phyloP scores from a whole-genome alignment of 1,139 yeast genomes.

The Saccharomyces hybrid region DNA sequence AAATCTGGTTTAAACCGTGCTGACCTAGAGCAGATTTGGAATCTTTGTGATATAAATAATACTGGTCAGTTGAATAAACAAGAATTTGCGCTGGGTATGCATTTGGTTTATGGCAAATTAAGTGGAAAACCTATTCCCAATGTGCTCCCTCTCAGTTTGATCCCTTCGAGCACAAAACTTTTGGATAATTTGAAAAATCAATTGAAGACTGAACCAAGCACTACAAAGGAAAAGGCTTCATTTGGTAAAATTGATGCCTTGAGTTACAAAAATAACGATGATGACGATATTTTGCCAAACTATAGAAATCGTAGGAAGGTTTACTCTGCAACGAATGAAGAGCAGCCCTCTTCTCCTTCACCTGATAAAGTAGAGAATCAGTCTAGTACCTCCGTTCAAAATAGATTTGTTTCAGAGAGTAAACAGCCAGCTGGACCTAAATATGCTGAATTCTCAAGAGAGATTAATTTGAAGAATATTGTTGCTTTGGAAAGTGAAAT shows the following conservation, averaged over 20 bases:
- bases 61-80: slow-evolving; percentile 68
- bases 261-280: slow-evolving; percentile 36
- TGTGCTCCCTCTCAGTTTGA: slow-evolving; percentile 61
- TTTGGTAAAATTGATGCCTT: slow-evolving; percentile 25
- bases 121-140: slow-evolving; percentile 71
- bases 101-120: slow-evolving; percentile 64
- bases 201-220: slow-evolving; percentile 38
- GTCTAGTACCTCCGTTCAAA: slow-evolving; percentile 1
- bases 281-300: slow-evolving; percentile 33
- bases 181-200: slow-evolving; percentile 50
- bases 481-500: slow-evolving; percentile 59
- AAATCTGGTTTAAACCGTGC: slow-evolving; percentile 82
- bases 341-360: neutral
- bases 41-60: slow-evolving; percentile 61
- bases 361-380: slow-evolving; percentile 10
- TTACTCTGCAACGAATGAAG: slow-evolving; percentile 9
- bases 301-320: slow-evolving; percentile 31
- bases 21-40: slow-evolving; percentile 89
- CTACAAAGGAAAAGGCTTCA: slow-evolving; percentile 9
- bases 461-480: slow-evolving; percentile 41
- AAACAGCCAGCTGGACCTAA: neutral
- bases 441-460: slow-evolving; percentile 26
- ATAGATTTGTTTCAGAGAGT: neutral
- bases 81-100: slow-evolving; percentile 81
- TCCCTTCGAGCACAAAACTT: slow-evolving; percentile 73